Evolutionary conservation across 2,329 filamentous ascomycete genomes (phyloP), one percentile per base, ranked within the genome.

Genomic region (Epichloe hybrida): DNA sequence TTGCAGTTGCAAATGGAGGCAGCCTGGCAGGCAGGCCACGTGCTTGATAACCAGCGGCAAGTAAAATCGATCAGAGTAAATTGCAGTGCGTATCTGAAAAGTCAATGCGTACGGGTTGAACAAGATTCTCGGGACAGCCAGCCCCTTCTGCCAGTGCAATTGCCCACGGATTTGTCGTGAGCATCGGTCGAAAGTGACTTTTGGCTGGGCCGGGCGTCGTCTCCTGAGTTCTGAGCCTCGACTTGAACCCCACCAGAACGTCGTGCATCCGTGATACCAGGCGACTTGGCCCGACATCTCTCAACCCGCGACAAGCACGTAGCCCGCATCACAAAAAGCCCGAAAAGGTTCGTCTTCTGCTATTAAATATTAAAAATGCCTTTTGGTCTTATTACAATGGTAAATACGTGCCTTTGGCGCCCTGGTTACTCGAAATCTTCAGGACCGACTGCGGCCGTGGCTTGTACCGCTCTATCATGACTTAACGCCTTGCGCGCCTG

Each of bases 391-490:
- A 46, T 54, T 54, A 40, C 12, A 44, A 27, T 49, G 49, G 47
- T 49, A 48, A 38, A 46, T 42, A 45, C 8, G 3, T 45, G 48
- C 48, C 52, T 50, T 55, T 51, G 43, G 46, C 21, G 44, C 27
- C 27, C 46, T 36, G 21, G 17, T 3, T 39, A 43, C 31, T 20
- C 15, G 23, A 31, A 43, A 41, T 23, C 21, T 17, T 20, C 42
- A 52, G 44, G 37, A 13, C 47, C 43, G 12, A 17, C 36, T 35
- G 48, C 51, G 36, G 48, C n/a, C 51, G n/a, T 40, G 44, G 43
- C 48, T 23, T 48, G 62, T 64, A 62, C 55, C 54, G 52, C 54
- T 43, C 54, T 62, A 64, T 54, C 61, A 58, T 15, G 37, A 57
- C 39, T 51, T 62, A 60, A 64, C 59, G 59, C 50, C 49, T 40